These are phyloP conservation scores for Fomes fomentarius DNA, from an alignment of 1,284 basidiomycete species.

Conservation along the genomic window DNA sequence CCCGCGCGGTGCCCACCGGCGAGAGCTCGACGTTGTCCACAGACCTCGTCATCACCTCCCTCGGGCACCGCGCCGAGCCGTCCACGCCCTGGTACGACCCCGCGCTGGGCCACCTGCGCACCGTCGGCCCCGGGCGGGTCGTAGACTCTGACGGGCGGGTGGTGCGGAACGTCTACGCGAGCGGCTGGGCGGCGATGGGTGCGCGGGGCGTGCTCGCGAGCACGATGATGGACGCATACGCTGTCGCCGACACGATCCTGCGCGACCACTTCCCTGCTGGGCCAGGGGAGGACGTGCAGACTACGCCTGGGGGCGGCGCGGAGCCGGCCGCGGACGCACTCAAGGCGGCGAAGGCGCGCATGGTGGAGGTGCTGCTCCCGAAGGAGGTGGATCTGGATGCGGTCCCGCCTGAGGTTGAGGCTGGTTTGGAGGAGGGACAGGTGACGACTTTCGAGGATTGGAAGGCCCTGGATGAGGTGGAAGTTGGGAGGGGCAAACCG, in stretches of 20 bases:
- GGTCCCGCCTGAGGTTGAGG: slow-evolving; percentile 55
- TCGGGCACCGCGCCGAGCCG: slow-evolving; percentile 85
- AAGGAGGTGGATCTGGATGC: slow-evolving; percentile 52
- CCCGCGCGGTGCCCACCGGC: slow-evolving; percentile 65
- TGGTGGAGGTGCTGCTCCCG: slow-evolving; percentile 41
- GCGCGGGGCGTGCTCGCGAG: slow-evolving; percentile 92
- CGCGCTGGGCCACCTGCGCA: slow-evolving; percentile 55
- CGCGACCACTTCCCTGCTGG: slow-evolving; percentile 47
- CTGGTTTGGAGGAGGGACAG: slow-evolving; percentile 49
- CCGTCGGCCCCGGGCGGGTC: slow-evolving; percentile 55
- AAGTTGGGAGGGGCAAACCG: slow-evolving; percentile 57
- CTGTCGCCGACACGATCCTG: slow-evolving; percentile 73
- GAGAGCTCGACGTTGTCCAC: slow-evolving; percentile 57
- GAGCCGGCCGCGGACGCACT: slow-evolving; percentile 14
- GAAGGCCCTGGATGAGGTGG: slow-evolving; percentile 70
- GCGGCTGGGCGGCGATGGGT: slow-evolving; percentile 93
- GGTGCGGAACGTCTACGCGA: slow-evolving; percentile 79
- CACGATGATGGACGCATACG: slow-evolving; percentile 94
- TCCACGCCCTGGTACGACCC: slow-evolving; percentile 56
- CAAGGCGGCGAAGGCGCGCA: slow-evolving; percentile 14
- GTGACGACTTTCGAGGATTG: slow-evolving; percentile 71
- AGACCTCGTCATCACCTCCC: slow-evolving; percentile 84
- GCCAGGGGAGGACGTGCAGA: slow-evolving; percentile 16
- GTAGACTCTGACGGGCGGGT: slow-evolving; percentile 44
- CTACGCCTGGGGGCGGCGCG: slow-evolving; percentile 16